These are phyloP conservation scores for Erodium trifolium DNA, from an alignment of 441 rosid species.

Conservation along the genomic window DNA sequence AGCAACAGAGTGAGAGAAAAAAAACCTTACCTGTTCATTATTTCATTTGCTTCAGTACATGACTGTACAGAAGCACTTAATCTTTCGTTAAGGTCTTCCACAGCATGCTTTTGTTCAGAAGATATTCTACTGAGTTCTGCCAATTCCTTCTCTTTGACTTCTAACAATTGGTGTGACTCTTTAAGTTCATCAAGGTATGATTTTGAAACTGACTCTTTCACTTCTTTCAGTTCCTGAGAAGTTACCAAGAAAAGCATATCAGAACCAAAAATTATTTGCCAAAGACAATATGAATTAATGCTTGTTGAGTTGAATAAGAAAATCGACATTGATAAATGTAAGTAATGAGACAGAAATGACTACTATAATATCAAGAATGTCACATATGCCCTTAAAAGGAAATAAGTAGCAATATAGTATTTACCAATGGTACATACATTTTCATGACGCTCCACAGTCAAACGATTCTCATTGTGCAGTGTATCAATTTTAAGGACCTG, in stretches of 20 bases:
- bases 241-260: constrained; percentile 1
- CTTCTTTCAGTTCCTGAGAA: constrained; percentile 59
- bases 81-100: constrained; percentile 74
- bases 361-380: too few species aligned
- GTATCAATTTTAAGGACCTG: constrained; percentile 65
- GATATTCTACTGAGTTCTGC: constrained; percentile 46
- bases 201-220: constrained; percentile 50
- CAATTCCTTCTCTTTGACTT: constrained; percentile 55
- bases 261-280: background rate
- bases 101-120: constrained; percentile 68
- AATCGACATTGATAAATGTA: too few species aligned
- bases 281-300: background rate
- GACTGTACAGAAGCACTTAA: constrained; percentile 72
- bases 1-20: background rate
- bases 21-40: constrained; percentile 52
- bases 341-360: too few species aligned
- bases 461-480: constrained; percentile 50
- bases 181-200: constrained; percentile 43
- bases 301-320: background rate
- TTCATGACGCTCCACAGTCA: constrained; percentile 49
- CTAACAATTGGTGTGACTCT: constrained; percentile 42
- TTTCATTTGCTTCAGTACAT: constrained; percentile 77
- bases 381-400: too few species aligned
- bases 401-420: too few species aligned
- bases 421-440: constrained; percentile 36